A percentile compares a stretch with the other conserved stretches of the same genome.
phyloP scores from a whole-genome alignment of 129 eudicot genomes.

The Flaveria linearis region DNA sequence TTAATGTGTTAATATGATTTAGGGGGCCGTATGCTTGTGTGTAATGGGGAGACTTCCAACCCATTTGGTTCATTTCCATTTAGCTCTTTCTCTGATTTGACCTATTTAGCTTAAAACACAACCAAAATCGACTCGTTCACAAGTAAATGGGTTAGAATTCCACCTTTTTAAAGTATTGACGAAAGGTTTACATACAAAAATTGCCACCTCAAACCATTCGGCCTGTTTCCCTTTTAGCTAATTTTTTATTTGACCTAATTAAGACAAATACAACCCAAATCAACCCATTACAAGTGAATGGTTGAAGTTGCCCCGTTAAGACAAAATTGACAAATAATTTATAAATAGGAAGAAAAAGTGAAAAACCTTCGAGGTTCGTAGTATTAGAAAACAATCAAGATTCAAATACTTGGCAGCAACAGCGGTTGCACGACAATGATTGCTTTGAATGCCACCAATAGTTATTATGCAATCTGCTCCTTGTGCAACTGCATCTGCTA shows the following conservation, averaged over 20 bases:
- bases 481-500: slow-evolving; percentile 92
- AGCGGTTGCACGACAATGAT: slow-evolving; percentile 99
- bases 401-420: slow-evolving; percentile 90
- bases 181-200: slow-evolving; percentile 17
- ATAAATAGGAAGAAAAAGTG: not conserved
- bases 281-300: not conserved
- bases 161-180: not conserved
- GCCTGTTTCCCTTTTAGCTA: not conserved
- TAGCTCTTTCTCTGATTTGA: not conserved
- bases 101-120: not conserved
- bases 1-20: not conserved
- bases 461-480: slow-evolving; percentile 94
- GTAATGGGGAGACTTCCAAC: not conserved
- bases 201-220: not conserved
- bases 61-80: not conserved
- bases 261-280: not conserved
- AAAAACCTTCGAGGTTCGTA: slow-evolving; percentile 92
- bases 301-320: not conserved
- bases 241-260: not conserved
- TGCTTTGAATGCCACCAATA: slow-evolving; percentile 97
- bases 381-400: slow-evolving; percentile 85
- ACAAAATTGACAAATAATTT: slow-evolving; percentile 4
- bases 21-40: not conserved
- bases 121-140: not conserved
- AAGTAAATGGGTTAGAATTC: not conserved